These are phyloP conservation scores for Lagenidium giganteum DNA, from an alignment of 352 stramenopile species.

Conservation along the genomic window DNA sequence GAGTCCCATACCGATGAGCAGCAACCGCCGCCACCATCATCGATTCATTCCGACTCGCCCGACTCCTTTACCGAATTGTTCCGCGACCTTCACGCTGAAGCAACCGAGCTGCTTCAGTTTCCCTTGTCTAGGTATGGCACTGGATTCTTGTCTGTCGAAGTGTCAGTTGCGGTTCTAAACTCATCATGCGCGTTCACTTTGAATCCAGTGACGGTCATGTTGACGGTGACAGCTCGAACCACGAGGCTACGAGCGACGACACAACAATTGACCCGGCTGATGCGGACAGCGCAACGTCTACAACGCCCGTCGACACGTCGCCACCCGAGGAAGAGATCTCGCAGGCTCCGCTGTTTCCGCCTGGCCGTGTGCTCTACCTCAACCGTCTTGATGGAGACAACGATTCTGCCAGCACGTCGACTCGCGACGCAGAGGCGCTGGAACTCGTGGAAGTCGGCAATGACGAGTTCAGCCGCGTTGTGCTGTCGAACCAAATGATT, in stretches of 20 bases:
- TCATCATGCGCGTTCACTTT: too few relatives aligned
- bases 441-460: conserved; percentile 62
- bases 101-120: too few relatives aligned
- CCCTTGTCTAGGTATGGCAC: too few relatives aligned
- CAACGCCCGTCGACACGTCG: background rate
- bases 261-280: background rate
- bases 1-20: background rate
- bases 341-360: conserved; percentile 62
- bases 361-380: conserved; percentile 67
- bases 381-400: conserved; percentile 25
- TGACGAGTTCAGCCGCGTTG: conserved; percentile 64
- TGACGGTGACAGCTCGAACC: background rate
- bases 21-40: too few relatives aligned
- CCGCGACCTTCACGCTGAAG: too few relatives aligned
- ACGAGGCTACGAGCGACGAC: background rate
- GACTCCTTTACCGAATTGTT: too few relatives aligned
- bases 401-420: background rate
- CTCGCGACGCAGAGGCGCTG: conserved; percentile 11
- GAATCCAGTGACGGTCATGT: background rate
- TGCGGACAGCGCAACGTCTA: background rate
- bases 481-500: conserved; percentile 82
- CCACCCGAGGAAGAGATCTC: conserved; percentile 20
- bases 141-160: too few relatives aligned
- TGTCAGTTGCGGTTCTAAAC: too few relatives aligned
- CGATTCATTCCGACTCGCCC: too few relatives aligned